These are phyloP conservation scores for Pythium sp. DNA, from an alignment of 352 stramenopile genomes.

Conservation along the genomic window DNA sequence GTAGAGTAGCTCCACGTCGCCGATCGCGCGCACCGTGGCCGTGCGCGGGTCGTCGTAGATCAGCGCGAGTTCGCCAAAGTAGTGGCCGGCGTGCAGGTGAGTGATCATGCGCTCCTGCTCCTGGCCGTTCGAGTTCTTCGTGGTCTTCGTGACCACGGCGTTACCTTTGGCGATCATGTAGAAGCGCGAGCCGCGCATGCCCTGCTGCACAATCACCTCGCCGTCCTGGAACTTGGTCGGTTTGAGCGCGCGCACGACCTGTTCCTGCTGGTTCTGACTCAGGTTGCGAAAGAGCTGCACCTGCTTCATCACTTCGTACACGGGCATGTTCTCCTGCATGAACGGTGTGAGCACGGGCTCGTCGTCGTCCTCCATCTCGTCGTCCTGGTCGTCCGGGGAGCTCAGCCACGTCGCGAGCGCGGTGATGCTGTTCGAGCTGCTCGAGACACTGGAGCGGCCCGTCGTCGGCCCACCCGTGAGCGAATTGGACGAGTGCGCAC, in stretches of 20 bases:
- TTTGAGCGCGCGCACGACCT: constrained; percentile 83
- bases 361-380: constrained; percentile 66
- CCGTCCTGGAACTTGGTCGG: constrained; percentile 82
- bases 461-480: constrained; percentile 26
- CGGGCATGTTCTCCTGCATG: constrained; percentile 78
- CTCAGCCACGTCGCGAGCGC: constrained; percentile 66
- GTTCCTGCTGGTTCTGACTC: constrained; percentile 85
- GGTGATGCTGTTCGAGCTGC: constrained; percentile 58
- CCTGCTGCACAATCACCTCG: constrained; percentile 85
- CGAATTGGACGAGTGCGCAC: constrained; percentile 31
- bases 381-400: constrained; percentile 57
- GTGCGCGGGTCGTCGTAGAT: constrained; percentile 90
- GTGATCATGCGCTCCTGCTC: constrained; percentile 85
- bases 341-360: constrained; percentile 68
- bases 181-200: constrained; percentile 78
- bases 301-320: constrained; percentile 88
- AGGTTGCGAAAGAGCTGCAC: constrained; percentile 86
- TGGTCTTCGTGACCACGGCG: constrained; percentile 82
- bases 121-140: constrained; percentile 28
- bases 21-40: constrained; percentile 71
- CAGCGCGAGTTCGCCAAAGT: constrained; percentile 92
- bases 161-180: constrained; percentile 91
- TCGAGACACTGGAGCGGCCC: constrained; percentile 39
- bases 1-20: constrained; percentile 80
- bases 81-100: constrained; percentile 87